Conservation (phyloP, 2,329 filamentous ascomycete species). For the Fusarium pilosicola region DNA sequence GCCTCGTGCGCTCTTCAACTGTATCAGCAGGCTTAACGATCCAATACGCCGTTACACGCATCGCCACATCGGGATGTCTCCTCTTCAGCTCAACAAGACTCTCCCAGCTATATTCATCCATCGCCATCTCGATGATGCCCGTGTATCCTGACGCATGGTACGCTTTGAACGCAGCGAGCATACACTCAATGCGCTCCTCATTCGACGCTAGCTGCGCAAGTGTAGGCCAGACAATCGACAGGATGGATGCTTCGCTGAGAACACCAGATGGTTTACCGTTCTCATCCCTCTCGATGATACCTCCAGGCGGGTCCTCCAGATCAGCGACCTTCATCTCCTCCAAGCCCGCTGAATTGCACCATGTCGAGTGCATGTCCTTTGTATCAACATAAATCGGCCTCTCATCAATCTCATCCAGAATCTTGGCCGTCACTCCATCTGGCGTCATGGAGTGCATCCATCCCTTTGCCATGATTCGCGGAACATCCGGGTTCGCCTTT, state of each 20-base stretch:
- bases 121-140: conserved; percentile 68
- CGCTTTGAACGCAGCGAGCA: conserved; percentile 59
- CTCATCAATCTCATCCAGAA: conserved; percentile 62
- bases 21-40: conserved; percentile 61
- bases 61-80: conserved; percentile 43
- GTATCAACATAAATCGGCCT: conserved; percentile 67
- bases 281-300: conserved; percentile 61
- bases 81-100: conserved; percentile 57
- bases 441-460: conserved; percentile 65
- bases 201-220: conserved; percentile 58
- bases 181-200: conserved; percentile 59
- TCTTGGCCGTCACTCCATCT: conserved; percentile 54
- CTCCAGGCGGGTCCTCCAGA: conserved; percentile 60
- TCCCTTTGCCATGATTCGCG: conserved; percentile 62
- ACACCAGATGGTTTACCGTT: conserved; percentile 60
- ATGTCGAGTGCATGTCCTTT: conserved; percentile 66
- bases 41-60: conserved; percentile 67
- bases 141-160: conserved; percentile 65
- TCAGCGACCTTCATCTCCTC: conserved; percentile 59
- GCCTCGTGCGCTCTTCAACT: conserved; percentile 53
- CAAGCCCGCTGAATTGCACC: conserved; percentile 64
- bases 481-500: conserved; percentile 56
- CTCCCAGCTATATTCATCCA: conserved; percentile 67
- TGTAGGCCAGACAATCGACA: conserved; percentile 66
- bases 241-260: conserved; percentile 62